A percentile compares a stretch with the other conserved stretches of the same genome.
These are phyloP conservation scores for Nicotiana otophora DNA, from an alignment of 257 asterid genomes.

Conservation along the genomic window DNA sequence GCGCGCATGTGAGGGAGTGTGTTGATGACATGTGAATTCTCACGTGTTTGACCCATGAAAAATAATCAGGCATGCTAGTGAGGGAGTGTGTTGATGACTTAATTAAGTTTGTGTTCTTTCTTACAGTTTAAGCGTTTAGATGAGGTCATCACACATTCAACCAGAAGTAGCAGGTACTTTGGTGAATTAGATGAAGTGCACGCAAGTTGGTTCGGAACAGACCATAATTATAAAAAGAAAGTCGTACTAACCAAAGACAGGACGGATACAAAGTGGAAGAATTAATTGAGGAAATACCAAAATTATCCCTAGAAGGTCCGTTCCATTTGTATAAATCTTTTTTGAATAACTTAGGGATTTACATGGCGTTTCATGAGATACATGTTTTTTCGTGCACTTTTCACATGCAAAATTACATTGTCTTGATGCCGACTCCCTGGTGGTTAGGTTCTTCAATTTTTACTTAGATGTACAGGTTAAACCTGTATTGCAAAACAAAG, in stretches of 20 bases:
- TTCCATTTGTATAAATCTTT: too few species aligned
- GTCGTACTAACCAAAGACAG: too few species aligned
- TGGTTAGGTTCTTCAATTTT: neutral
- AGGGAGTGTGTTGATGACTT: neutral
- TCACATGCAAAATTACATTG: neutral
- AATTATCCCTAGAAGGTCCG: too few species aligned
- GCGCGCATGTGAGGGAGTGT: neutral
- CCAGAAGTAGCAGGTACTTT: neutral
- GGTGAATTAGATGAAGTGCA: neutral
- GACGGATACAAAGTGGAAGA: too few species aligned
- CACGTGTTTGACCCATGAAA: neutral
- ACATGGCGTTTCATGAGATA: neutral
- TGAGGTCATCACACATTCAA: neutral
- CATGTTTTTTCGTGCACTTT: neutral
- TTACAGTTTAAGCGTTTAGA: neutral
- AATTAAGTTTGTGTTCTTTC: neutral
- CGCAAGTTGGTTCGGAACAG: neutral
- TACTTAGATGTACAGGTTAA: neutral
- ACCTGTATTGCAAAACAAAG: neutral
- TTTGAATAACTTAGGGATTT: too few species aligned
- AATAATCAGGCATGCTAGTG: neutral
- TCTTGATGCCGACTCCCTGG: neutral
- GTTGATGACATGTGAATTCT: neutral
- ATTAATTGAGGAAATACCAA: too few species aligned
- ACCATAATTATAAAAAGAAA: neutral